Conservation (phyloP, 1,284 basidiomycete genomes). For the Violaceomyces palustris region DNA sequence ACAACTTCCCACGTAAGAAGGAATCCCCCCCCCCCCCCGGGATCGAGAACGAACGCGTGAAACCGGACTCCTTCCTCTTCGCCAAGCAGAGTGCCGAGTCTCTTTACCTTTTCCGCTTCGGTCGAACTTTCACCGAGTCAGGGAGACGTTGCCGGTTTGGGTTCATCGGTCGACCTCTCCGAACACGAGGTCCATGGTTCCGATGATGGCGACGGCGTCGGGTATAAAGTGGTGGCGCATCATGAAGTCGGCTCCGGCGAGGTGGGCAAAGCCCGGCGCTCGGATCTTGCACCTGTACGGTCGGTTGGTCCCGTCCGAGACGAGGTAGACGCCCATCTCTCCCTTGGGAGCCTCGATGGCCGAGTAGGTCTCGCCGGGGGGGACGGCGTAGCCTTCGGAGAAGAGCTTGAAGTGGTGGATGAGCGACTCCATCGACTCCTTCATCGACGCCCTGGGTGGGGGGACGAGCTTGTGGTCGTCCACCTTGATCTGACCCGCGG, state of each 20-base stretch:
- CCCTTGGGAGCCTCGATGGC: constrained; percentile 98
- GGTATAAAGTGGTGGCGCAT: constrained; percentile 48
- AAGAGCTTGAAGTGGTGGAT: constrained; percentile 98
- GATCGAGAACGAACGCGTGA: no score
- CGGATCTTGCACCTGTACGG: constrained; percentile 52
- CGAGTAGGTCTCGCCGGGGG: constrained; percentile 91
- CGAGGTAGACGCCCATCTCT: constrained; percentile 67
- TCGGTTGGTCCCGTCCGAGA: constrained; percentile 50
- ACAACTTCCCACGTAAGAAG: no score
- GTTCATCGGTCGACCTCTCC: constrained; percentile 50
- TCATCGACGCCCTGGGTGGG: constrained; percentile 96
- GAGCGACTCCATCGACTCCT: constrained; percentile 92
- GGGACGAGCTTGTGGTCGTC: constrained; percentile 97
- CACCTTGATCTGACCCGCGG: constrained; percentile 83
- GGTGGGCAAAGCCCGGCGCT: constrained; percentile 50
- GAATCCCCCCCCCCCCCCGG: no score
- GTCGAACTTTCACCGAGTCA: no score
- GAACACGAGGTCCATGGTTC: constrained; percentile 51
- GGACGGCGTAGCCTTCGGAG: constrained; percentile 93
- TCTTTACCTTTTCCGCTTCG: no score
- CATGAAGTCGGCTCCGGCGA: constrained; percentile 51
- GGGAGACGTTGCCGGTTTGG: no score
- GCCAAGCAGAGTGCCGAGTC: no score
- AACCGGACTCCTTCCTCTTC: no score
- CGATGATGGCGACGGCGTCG: constrained; percentile 51